Percentiles rank a stretch among this genome's conserved stretches.
These are phyloP conservation scores for Leccinum pachyderme DNA, from an alignment of 1,284 basidiomycete genomes.

Conservation along the genomic window DNA sequence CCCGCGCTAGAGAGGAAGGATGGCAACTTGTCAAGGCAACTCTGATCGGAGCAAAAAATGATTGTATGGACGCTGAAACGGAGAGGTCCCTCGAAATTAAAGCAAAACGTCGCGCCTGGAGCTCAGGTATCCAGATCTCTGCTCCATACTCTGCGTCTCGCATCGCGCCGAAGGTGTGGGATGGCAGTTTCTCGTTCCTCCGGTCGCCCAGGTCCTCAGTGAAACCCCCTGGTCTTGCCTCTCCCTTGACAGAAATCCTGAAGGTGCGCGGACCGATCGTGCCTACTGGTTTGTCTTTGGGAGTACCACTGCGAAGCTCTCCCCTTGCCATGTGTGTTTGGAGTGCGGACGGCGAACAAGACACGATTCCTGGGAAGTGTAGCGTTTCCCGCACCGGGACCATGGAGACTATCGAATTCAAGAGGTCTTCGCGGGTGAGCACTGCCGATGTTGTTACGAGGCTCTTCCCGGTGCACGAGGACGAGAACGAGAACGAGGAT, in stretches of 20 bases:
- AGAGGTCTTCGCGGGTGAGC: constrained; percentile 19
- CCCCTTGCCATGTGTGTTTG: constrained; percentile 26
- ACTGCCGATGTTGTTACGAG: constrained; percentile 24
- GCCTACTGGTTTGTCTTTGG: constrained; percentile 31
- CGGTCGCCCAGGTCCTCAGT: constrained; percentile 1
- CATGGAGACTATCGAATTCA: constrained; percentile 16
- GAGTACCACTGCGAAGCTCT: constrained; percentile 24
- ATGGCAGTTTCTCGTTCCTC: constrained; percentile 2
- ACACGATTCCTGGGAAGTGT: constrained; percentile 8
- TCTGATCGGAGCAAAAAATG: constrained; percentile 16
- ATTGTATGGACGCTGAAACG: constrained; percentile 28
- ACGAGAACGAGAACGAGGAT: constrained; percentile 22
- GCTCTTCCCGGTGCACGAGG: constrained; percentile 33
- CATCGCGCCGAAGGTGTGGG: constrained; percentile 18
- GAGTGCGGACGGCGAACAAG: constrained; percentile 10
- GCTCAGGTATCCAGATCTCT: constrained; percentile 31
- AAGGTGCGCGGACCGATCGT: constrained; percentile 24
- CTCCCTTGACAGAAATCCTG: background rate
- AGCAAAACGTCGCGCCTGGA: constrained; percentile 35
- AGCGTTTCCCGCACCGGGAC: constrained; percentile 15
- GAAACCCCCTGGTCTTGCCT: constrained; percentile 25
- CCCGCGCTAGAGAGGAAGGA: constrained; percentile 29
- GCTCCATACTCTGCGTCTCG: constrained; percentile 19
- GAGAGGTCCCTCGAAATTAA: constrained; percentile 27
- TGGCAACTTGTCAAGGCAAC: constrained; percentile 29